Base-by-base conservation (phyloP, 768 basidiomycete species). In the Termitomyces sp. region DNA sequence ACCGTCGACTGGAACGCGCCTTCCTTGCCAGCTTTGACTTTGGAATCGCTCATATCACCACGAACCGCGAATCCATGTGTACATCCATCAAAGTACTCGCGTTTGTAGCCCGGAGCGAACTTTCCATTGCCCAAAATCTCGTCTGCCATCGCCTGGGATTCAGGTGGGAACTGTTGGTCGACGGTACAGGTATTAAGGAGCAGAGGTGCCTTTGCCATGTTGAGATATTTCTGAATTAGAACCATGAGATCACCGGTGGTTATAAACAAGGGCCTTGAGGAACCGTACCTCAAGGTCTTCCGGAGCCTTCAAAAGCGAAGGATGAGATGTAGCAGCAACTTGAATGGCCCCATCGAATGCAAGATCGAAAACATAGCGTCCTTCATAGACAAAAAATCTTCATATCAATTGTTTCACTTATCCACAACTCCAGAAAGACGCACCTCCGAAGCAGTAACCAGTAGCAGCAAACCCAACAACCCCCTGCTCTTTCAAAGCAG, bases 381-480 rank as follows among this genome's bases (percentile, higher is more conserved):
- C 81, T 83, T 56, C 1, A 18, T 9, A 55, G 41, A 47, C 20
- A 18, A 25, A 22, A n/a, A 47, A 20, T 11, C 20, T 41, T 43
- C 7, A 16, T 9, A 31, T 22, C 3, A 36, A 31, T 7, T 20
- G 16, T 35, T 42, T 18, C 15, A n/a, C 9, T 38, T 1, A 7
- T 13, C 18, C 0, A 16, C 2, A 27, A 29, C 7, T 15, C 15
- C 3, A n/a, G 20, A 22, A 29, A 13, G 50, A 63, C 74, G 54
- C 56, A 77, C 82, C 87, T 56, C 86, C 85, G 52, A 80, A 84
- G 72, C 89, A 91, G 73, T 83, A 90, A 3, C 86, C 87, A 5
- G 79, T 78, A 0, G 83, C 82, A 0, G 72, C 86, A 53, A 91
- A 77, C 7, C 65, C 65, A 1, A 73, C 81, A 20, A 90, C 72